phyloP scores from a whole-genome alignment of 2,329 filamentous ascomycete species.

The Aciculosporium take region DNA sequence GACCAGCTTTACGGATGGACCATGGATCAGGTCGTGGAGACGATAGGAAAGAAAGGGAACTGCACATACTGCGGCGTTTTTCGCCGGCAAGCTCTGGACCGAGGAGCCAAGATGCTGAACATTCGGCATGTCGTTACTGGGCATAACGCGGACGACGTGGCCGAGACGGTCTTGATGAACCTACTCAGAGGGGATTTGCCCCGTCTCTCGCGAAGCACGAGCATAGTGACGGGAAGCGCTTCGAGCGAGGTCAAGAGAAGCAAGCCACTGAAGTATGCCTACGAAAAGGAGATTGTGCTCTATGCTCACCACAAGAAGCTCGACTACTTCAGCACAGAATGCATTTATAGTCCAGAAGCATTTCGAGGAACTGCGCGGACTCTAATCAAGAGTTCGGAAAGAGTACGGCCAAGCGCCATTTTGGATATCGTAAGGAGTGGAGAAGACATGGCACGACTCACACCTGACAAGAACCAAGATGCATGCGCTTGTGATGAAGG shows the following conservation, averaged over 20 bases:
- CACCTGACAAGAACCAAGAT: constrained; percentile 23
- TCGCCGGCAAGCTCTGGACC: constrained; percentile 79
- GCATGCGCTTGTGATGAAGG: constrained; percentile 23
- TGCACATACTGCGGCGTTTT: constrained; percentile 99
- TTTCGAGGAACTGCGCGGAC: constrained; percentile 85
- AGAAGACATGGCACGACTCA: constrained; percentile 85
- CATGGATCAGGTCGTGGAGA: constrained; percentile 96
- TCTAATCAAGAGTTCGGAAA: constrained; percentile 89
- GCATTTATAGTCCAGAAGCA: constrained; percentile 94
- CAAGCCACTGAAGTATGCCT: constrained; percentile 95
- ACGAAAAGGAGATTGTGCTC: constrained; percentile 96
- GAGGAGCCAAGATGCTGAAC: constrained; percentile 72
- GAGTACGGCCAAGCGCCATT: constrained; percentile 84
- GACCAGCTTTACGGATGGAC: constrained; percentile 95
- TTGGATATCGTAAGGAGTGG: constrained; percentile 88
- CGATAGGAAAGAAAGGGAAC: constrained; percentile 94
- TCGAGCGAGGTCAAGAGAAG: constrained; percentile 85
- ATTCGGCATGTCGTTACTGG: constrained; percentile 94
- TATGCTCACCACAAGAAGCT: constrained; percentile 95
- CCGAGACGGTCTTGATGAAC: constrained; percentile 97
- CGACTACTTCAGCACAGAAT: constrained; percentile 97
- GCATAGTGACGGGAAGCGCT: constrained; percentile 66
- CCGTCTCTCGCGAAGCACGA: constrained; percentile 74
- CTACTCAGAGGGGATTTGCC: constrained; percentile 80
- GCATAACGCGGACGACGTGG: constrained; percentile 94